Conservation (phyloP, 768 basidiomycete genomes). For the Leccinum variicolor region DNA sequence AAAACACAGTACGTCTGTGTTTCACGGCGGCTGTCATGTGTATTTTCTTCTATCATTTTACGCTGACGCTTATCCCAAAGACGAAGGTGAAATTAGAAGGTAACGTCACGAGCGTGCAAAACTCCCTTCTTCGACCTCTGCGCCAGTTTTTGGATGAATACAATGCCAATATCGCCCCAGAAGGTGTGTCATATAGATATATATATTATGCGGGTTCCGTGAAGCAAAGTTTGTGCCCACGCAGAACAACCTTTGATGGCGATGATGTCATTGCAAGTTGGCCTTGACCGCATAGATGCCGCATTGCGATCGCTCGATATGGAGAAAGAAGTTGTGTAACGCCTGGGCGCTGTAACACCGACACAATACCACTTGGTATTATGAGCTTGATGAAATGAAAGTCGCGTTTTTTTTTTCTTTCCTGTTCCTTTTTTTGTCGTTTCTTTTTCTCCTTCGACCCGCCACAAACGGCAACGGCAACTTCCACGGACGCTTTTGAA, state of each 20-base stretch:
- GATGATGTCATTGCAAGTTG: constrained; percentile 41
- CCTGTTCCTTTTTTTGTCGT: background rate
- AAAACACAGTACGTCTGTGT: constrained; percentile 46
- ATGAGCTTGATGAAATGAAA: constrained; percentile 12
- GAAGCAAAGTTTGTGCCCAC: background rate
- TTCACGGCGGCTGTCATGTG: background rate
- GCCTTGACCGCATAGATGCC: constrained; percentile 47
- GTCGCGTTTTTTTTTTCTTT: background rate
- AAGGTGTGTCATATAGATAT: constrained; percentile 22
- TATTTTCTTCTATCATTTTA: background rate
- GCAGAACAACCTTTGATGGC: constrained; percentile 28
- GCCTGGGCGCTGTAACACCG: background rate
- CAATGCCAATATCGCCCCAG: constrained; percentile 15
- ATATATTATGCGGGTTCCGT: background rate
- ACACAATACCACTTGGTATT: background rate
- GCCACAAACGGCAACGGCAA: background rate
- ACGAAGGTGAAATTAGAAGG: constrained; percentile 49
- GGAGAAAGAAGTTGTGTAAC: background rate
- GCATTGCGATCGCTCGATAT: constrained; percentile 29
- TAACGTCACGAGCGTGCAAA: constrained; percentile 42
- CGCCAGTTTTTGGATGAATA: constrained; percentile 36
- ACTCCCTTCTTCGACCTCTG: constrained; percentile 44
- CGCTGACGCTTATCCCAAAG: constrained; percentile 27
- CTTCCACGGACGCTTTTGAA: background rate
- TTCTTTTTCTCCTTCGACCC: background rate